Base-by-base conservation (phyloP, 768 basidiomycete genomes). In the Hirschioporus abietinus region DNA sequence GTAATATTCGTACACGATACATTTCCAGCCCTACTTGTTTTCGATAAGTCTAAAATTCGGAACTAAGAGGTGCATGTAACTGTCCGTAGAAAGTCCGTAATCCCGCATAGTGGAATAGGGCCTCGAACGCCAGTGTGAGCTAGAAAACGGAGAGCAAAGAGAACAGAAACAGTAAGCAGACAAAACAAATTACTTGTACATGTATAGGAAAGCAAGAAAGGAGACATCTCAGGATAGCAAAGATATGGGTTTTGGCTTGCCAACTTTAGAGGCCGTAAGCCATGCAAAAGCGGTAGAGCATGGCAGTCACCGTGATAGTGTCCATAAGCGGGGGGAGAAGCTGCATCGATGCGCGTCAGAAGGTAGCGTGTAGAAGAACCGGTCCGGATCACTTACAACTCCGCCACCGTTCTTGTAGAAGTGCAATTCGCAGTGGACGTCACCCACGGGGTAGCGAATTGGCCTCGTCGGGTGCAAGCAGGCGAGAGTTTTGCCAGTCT, bases 321-420 rank as follows among this genome's bases (percentile, higher is more conserved):
- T 94, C 91, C 92, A 94, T 94, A 77, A 94, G 88, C 70, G 92
- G 92, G 64, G 91, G 92, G 74, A 92, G 92, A 82, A 87, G 90
- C 91, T 27, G 24, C 63, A 52, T 52, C 42, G 42, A 52, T 52
- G 42, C 35, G 60, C 25, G 59, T 63, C 58, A 18, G 34, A 35
- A 26, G 59, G 61, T 63, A 64, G 63, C 25, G 68, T 63, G 64
- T 66, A 61, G 70, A 72, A 72, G 42, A 63, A 64, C 42, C 42
- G 42, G 42, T 52, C 42, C 42, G 42, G 42, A 58, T 66, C 70
- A 70, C 75, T 78, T 79, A 93, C 92, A 66, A 91, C 91, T 61
- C 92, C 91, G 61, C 93, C 92, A 66, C 89, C 91, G 63, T 79
- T 83, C 73, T 90, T 88, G 76, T 91, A 80, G 76, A 93, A 92